phyloP scores from a whole-genome alignment of 1,284 basidiomycete species.

The Chalciporus piperatoides region DNA sequence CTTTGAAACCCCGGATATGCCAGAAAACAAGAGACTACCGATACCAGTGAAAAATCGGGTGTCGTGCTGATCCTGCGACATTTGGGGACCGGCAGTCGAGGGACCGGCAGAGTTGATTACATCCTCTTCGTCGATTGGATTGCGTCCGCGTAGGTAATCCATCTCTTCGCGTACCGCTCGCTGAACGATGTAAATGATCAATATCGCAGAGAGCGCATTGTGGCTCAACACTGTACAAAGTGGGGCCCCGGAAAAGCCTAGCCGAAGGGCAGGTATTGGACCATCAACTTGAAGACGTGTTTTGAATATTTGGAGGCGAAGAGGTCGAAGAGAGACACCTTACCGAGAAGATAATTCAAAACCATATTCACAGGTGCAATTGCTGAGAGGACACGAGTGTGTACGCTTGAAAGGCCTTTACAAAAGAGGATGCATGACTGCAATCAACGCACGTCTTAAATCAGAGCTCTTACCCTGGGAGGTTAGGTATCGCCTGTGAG shows the following conservation, averaged over 20 bases:
- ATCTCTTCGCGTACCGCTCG: slow-evolving; percentile 21
- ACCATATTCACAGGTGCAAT: slow-evolving; percentile 26
- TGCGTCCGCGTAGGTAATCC: slow-evolving; percentile 14
- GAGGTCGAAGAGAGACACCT: background rate
- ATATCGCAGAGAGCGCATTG: slow-evolving; percentile 19
- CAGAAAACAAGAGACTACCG: slow-evolving; percentile 16
- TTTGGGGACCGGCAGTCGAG: background rate
- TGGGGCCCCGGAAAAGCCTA: slow-evolving; percentile 28
- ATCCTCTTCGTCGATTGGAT: slow-evolving; percentile 14
- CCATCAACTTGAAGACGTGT: slow-evolving; percentile 20
- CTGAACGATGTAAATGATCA: slow-evolving; percentile 25
- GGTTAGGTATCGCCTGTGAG: slow-evolving; percentile 21
- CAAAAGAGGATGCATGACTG: background rate
- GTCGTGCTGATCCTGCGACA: slow-evolving; percentile 1
- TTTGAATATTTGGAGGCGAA: background rate
- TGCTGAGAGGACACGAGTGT: slow-evolving; percentile 23
- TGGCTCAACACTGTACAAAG: slow-evolving; percentile 29
- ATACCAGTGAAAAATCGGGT: slow-evolving; percentile 18
- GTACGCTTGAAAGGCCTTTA: slow-evolving; percentile 23
- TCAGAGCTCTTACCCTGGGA: slow-evolving; percentile 21
- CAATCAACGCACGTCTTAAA: background rate
- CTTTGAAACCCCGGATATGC: slow-evolving; percentile 22
- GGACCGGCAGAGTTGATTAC: background rate
- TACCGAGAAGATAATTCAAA: slow-evolving; percentile 31
- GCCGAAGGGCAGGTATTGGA: slow-evolving; percentile 26